A percentile compares a stretch with the other conserved stretches of the same genome.
Evolutionary conservation across 352 stramenopile species (phyloP).

Genomic region (Saprolegnia parasitica): DNA sequence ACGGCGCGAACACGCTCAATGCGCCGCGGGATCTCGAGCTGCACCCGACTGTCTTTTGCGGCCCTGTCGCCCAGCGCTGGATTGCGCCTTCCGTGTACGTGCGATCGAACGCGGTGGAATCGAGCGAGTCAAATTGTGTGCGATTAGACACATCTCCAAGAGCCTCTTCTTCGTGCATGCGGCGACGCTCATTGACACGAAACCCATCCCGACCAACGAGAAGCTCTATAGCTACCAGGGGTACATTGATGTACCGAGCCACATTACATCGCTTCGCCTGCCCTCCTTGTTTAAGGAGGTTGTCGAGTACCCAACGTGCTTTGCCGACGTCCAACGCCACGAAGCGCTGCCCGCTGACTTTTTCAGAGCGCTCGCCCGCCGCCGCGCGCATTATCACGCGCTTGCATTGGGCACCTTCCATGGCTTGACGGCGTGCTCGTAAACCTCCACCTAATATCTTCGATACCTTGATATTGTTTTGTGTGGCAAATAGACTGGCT

Average conservation of each 20-base stretch:
- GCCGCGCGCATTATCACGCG: constrained; percentile 9
- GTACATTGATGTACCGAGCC: constrained; percentile 3
- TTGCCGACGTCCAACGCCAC: background rate
- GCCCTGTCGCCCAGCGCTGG: constrained; percentile 1
- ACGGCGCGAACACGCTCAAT: background rate
- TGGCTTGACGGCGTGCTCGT: background rate
- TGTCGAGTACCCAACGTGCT: background rate
- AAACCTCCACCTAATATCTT: background rate
- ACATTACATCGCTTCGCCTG: background rate
- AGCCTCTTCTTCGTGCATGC: constrained; percentile 1
- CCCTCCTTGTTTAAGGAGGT: background rate
- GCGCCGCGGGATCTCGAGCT: background rate
- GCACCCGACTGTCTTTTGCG: constrained; percentile 7
- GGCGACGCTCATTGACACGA: background rate
- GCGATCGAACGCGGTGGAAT: too few species aligned
- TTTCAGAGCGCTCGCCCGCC: background rate
- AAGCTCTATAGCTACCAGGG: constrained; percentile 1
- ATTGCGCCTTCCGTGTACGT: background rate
- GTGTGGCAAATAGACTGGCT: too few species aligned
- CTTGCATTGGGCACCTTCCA: background rate
- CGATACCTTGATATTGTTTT: too few species aligned
- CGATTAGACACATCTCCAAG: background rate
- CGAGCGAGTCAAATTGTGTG: background rate
- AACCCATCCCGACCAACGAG: background rate
- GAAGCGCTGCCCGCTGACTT: background rate